Conservation (phyloP, 2,329 filamentous ascomycete species). For the Colletotrichum tropicale region DNA sequence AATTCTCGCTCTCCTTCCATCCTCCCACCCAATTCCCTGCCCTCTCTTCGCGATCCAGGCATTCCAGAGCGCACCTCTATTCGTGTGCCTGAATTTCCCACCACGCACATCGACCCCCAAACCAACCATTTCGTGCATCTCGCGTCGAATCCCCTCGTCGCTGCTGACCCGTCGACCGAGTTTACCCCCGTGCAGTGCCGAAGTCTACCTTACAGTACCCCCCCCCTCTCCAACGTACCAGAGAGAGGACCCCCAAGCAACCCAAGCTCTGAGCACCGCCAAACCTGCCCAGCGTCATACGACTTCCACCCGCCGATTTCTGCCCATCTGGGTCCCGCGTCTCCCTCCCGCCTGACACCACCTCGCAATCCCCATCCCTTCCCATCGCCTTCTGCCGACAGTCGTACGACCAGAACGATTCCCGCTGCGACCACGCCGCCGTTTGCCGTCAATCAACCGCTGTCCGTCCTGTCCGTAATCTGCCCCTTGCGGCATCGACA, state of each 20-base stretch:
- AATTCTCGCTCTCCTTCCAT: background rate
- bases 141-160: background rate
- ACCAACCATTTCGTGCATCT: constrained; percentile 5
- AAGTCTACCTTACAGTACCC: background rate
- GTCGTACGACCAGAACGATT: constrained; percentile 5
- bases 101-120: background rate
- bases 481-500: background rate
- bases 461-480: background rate
- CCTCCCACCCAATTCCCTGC: background rate
- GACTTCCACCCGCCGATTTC: background rate
- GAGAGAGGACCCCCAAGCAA: background rate
- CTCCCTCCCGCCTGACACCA: constrained; percentile 9
- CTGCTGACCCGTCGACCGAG: background rate
- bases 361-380: background rate
- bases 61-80: background rate
- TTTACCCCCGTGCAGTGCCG: background rate
- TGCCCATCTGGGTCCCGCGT: constrained; percentile 6
- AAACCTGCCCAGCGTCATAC: constrained; percentile 17
- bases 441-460: background rate
- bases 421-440: constrained; percentile 10
- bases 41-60: background rate
- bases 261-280: background rate
- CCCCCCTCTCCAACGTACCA: background rate
- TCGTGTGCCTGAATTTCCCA: background rate
- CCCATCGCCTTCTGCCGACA: constrained; percentile 11